phyloP scores from a whole-genome alignment of 768 basidiomycete genomes.

The Exsudoporus frostii region DNA sequence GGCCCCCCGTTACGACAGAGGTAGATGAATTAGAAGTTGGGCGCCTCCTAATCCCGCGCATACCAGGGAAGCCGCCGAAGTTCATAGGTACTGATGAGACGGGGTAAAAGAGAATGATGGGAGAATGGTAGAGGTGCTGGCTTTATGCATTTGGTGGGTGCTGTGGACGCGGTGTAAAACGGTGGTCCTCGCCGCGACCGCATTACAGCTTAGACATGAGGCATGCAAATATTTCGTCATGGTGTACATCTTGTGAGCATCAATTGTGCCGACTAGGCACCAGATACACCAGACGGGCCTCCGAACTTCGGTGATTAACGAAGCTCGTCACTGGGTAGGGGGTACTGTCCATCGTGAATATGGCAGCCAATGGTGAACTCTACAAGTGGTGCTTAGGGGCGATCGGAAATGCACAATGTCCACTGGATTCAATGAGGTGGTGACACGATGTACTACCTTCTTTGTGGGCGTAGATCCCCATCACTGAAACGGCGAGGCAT shows the following conservation, averaged over 20 bases:
- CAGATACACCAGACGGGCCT: not conserved
- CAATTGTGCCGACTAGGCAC: not conserved
- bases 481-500: not conserved
- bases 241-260: conserved; percentile 2
- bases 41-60: not conserved
- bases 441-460: conserved; percentile 1
- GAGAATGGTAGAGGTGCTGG: not conserved
- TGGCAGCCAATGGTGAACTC: not conserved
- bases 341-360: not conserved
- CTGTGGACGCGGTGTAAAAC: not conserved
- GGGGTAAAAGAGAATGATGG: not conserved
- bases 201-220: not conserved
- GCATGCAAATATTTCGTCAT: not conserved
- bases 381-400: too few species aligned
- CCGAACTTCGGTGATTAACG: not conserved
- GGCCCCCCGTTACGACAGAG: not conserved
- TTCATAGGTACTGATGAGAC: conserved; percentile 1
- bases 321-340: too few species aligned
- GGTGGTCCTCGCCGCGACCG: not conserved
- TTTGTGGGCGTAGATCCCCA: conserved; percentile 8
- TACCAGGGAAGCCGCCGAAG: not conserved
- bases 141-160: conserved; percentile 10
- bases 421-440: not conserved
- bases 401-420: not conserved
- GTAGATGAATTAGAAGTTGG: not conserved